Conservation (phyloP, 139 green algal genomes). For the Volvox reticuliferus region DNA sequence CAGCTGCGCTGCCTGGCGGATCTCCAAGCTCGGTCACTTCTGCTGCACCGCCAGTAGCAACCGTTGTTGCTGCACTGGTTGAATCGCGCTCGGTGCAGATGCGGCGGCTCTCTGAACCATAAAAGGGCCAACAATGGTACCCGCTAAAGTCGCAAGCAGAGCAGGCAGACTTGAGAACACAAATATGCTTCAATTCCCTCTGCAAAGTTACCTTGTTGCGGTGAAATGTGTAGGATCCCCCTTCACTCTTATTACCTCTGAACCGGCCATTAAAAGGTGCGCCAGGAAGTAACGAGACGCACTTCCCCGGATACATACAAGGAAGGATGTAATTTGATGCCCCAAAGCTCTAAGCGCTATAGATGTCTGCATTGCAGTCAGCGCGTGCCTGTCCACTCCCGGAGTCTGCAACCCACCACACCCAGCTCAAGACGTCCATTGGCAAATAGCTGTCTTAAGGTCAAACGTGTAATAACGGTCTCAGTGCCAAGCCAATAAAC, state of each 20-base stretch:
- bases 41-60: background rate
- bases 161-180: too few species aligned
- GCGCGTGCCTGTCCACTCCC: background rate
- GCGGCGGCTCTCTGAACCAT: constrained; percentile 72
- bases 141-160: too few species aligned
- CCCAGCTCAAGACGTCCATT: background rate
- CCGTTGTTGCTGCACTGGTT: background rate
- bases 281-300: too few species aligned
- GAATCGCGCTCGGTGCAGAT: constrained; percentile 54
- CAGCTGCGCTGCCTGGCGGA: background rate
- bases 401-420: background rate
- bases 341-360: background rate
- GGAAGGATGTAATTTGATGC: too few species aligned
- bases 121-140: background rate
- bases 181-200: too few species aligned
- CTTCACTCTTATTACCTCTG: background rate
- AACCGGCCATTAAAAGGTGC: background rate
- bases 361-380: background rate
- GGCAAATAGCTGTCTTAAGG: too few species aligned
- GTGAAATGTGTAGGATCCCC: too few species aligned
- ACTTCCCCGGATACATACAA: too few species aligned
- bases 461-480: background rate
- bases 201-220: too few species aligned
- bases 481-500: too few species aligned
- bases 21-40: background rate